A percentile compares a stretch with the other conserved stretches of the same genome.
phyloP scores from a whole-genome alignment of 352 stramenopile species.

The Globisporangium camurandrum region DNA sequence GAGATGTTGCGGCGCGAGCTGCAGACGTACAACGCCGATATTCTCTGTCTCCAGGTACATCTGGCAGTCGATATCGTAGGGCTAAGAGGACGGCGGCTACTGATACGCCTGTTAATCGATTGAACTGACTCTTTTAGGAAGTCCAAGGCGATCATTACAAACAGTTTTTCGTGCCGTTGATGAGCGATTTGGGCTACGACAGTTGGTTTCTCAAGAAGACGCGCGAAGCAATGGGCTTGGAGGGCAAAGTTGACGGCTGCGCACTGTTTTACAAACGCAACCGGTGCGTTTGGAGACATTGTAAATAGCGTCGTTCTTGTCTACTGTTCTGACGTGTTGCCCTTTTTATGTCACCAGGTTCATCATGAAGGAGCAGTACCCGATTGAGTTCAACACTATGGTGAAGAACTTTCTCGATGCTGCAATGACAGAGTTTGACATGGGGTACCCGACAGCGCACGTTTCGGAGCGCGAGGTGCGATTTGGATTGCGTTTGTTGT shows the following conservation, averaged over 20 bases:
- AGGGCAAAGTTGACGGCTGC: conserved; percentile 97
- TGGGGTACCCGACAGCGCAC: conserved; percentile 60
- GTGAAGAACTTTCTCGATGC: conserved; percentile 60
- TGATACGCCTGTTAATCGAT: no score
- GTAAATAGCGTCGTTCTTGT: no score
- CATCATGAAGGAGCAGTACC: conserved; percentile 89
- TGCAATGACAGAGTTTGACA: conserved; percentile 69
- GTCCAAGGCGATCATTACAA: conserved; percentile 99
- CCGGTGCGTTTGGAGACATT: conserved; percentile 38
- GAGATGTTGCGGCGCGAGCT: conserved; percentile 88
- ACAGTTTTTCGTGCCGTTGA: conserved; percentile 92
- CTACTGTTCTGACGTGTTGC: no score
- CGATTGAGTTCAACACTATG: conserved; percentile 97
- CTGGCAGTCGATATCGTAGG: background rate
- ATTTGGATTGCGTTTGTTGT: no score
- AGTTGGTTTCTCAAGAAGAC: conserved; percentile 98
- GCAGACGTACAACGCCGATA: conserved; percentile 89
- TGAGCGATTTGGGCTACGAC: conserved; percentile 95
- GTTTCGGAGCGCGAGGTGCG: conserved; percentile 52
- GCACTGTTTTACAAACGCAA: conserved; percentile 96
- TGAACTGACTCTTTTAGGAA: conserved; percentile 66
- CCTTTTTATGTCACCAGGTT: conserved; percentile 28
- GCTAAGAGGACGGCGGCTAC: no score
- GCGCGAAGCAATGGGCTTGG: conserved; percentile 94
- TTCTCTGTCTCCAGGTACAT: conserved; percentile 91